Evolutionary conservation across 2,329 filamentous ascomycete genomes (phyloP).

Genomic region (Thermoascus crustaceus): DNA sequence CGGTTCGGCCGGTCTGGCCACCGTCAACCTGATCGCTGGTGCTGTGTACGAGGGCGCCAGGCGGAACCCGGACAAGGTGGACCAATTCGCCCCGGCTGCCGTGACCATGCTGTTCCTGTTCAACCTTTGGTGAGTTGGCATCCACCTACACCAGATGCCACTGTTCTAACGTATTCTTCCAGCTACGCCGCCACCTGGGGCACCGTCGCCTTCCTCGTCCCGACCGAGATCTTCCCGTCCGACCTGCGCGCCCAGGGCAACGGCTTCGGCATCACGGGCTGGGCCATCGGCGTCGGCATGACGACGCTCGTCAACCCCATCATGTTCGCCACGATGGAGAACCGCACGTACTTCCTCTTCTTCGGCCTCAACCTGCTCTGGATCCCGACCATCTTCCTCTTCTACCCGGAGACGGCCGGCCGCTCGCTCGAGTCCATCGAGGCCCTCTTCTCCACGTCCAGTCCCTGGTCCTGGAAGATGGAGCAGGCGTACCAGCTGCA

Average conservation of each 20-base stretch:
- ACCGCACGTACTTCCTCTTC: constrained; percentile 46
- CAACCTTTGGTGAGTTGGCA: too few species aligned
- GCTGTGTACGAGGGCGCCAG: constrained; percentile 37
- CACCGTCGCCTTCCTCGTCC: constrained; percentile 44
- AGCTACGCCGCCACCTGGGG: constrained; percentile 46
- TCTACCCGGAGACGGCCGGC: constrained; percentile 46
- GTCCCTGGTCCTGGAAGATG: constrained; percentile 41
- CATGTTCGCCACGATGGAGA: constrained; percentile 42
- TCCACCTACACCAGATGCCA: too few species aligned
- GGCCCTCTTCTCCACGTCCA: constrained; percentile 41
- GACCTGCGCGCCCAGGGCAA: constrained; percentile 53
- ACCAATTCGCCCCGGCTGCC: constrained; percentile 37
- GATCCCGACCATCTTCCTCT: constrained; percentile 44
- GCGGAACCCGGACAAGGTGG: constrained; percentile 26
- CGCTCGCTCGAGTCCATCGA: constrained; percentile 47
- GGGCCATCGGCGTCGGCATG: constrained; percentile 51
- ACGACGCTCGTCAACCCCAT: constrained; percentile 46
- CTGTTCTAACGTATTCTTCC: too few species aligned
- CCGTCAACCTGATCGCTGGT: constrained; percentile 38
- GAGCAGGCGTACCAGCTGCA: constrained; percentile 31
- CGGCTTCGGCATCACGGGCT: constrained; percentile 51
- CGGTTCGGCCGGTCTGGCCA: constrained; percentile 31
- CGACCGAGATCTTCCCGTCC: constrained; percentile 50
- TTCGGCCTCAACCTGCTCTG: constrained; percentile 45
- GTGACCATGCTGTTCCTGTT: constrained; percentile 42